Conservation (phyloP, 2,329 filamentous ascomycete species). For the Fusarium lyarnte region DNA sequence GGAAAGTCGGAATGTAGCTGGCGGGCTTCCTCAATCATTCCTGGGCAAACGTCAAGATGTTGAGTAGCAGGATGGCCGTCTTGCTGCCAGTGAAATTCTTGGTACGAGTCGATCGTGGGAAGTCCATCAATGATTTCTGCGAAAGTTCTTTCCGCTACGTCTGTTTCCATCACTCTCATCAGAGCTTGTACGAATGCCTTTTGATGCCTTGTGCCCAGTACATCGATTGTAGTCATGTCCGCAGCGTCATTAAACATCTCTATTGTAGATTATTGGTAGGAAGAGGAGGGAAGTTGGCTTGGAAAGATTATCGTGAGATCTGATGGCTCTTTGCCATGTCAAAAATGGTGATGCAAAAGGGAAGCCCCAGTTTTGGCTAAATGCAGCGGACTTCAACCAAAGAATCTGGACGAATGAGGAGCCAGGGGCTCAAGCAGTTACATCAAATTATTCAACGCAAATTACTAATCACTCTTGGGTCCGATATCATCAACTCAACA, state of each 20-base stretch:
- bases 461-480: not conserved
- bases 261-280: not conserved
- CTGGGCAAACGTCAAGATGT: not conserved
- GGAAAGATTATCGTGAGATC: fast-evolving
- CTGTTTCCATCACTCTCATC: not conserved
- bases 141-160: not conserved
- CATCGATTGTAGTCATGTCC: not conserved
- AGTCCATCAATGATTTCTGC: slow-evolving; percentile 23
- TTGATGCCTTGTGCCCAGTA: fast-evolving
- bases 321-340: not conserved
- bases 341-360: not conserved
- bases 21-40: not conserved
- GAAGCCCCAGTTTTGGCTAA: not conserved
- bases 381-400: not conserved
- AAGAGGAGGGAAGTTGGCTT: not conserved
- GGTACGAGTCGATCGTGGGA: not conserved
- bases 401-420: not conserved
- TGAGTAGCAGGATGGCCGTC: not conserved
- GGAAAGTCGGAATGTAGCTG: not conserved
- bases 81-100: not conserved
- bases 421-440: too few relatives aligned
- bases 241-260: not conserved
- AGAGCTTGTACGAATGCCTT: not conserved
- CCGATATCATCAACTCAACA: not conserved
- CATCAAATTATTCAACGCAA: not conserved